Base-by-base conservation (phyloP, 306 rosid species). In the Quercus aquifolioides region DNA sequence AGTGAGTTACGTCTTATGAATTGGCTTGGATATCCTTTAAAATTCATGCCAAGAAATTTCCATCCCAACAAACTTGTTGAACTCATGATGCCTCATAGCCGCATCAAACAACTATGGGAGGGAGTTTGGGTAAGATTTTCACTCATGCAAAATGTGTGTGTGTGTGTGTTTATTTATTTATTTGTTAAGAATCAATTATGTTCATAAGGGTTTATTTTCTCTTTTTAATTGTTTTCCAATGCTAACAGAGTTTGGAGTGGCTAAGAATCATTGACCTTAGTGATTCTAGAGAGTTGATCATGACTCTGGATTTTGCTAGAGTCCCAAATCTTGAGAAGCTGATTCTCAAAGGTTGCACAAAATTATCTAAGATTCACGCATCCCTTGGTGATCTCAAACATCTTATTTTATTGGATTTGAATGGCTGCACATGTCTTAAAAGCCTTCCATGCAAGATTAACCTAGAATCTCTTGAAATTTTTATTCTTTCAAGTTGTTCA, bases 1-100 rank as follows among this genome's bases (percentile, higher is more conserved):
- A 49, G 69, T 23, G 56, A 70, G 14, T 60, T 84, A 4, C 78
- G 76, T 52, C 55, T 49, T 73, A 33, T 87, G 13, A 31, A 74
- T 2, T 87, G 86, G 90, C 17, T 5, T 1, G 6, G 2, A 5
- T 87, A 76, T 43, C 90, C 86, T 28, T 49, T 60, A 28, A 71
- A 64, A 2, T 86, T 81, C 13, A 68, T 86, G 75, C 84, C 86
- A 5, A 1, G 1, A 1, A 58, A 69, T 12, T 79, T 79, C 55
- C 19, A 54, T 2, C 46, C 71, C 0, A 35, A 71, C 35, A 81
- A 78, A 0, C 84, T 86, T 20, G 79, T 82, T 14, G 21, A 72
- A 6, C 46, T 85, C 23, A 21, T 25, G 14, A 6, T 86, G 74
- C 71, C 57, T 1, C 0, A 31, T 11, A 86, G 84, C 35, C 12